Conservation (phyloP, 768 basidiomycete genomes). For the Mycena albidolilacea region DNA sequence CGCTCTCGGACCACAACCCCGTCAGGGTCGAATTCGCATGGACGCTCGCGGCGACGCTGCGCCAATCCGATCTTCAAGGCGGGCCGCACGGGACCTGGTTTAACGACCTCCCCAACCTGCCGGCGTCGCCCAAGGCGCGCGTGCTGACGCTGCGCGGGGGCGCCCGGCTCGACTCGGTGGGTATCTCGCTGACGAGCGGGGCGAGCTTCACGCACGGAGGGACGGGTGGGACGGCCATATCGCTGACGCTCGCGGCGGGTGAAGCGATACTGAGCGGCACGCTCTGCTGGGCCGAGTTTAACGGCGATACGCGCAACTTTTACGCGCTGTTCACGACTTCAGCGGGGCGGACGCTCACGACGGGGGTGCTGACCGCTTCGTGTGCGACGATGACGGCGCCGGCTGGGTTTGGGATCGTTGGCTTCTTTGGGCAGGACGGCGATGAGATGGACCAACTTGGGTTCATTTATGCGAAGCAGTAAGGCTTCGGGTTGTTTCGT, state of each 20-base stretch:
- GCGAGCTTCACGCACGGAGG: conserved; percentile 50
- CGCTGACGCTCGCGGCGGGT: conserved; percentile 39
- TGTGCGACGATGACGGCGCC: conserved; percentile 48
- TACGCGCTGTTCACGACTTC: conserved; percentile 50
- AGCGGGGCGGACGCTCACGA: conserved; percentile 45
- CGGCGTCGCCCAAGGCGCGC: conserved; percentile 44
- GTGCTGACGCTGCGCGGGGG: conserved; percentile 51
- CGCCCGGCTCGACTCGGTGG: conserved; percentile 51
- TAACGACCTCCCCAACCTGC: conserved; percentile 48
- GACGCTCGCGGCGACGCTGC: conserved; percentile 48
- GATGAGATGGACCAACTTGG: conserved; percentile 47
- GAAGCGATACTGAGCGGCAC: conserved; percentile 45
- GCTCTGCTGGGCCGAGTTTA: conserved; percentile 47
- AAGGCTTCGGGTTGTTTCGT: neutral
- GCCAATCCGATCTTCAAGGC: conserved; percentile 51
- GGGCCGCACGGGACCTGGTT: conserved; percentile 52
- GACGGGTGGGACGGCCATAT: conserved; percentile 42
- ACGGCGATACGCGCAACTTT: conserved; percentile 50
- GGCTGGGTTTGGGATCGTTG: conserved; percentile 50
- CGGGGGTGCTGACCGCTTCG: conserved; percentile 47
- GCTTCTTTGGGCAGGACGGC: conserved; percentile 51
- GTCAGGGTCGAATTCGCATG: conserved; percentile 48
- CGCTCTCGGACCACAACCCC: conserved; percentile 56
- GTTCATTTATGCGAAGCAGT: conserved; percentile 28
- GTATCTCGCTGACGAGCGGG: conserved; percentile 43